Evolutionary conservation across 257 asterid genomes (phyloP).

Genomic region (Henckelia pumila): DNA sequence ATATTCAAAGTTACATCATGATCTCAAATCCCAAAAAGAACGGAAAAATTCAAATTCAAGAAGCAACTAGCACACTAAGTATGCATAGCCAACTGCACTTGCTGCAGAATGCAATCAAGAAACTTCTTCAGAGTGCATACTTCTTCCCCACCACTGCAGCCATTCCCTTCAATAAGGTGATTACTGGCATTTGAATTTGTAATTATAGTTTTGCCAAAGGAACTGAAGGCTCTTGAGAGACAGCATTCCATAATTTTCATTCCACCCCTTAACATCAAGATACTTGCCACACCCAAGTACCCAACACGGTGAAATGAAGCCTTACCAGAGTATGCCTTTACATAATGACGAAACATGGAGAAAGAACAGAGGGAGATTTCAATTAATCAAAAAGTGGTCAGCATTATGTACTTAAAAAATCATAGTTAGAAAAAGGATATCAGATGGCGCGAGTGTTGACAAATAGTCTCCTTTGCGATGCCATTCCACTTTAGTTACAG

Average conservation of each 20-base stretch:
- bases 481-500: conserved; percentile 91
- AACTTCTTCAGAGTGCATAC: conserved; percentile 4
- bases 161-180: neutral
- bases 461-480: conserved; percentile 97
- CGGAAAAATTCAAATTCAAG: neutral
- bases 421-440: conserved; percentile 69
- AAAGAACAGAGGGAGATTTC: neutral
- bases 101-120: conserved; percentile 8
- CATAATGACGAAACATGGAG: neutral
- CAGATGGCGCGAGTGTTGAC: conserved; percentile 84
- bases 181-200: neutral
- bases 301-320: neutral
- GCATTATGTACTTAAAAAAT: conserved; percentile 13
- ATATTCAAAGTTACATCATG: neutral
- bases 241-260: neutral
- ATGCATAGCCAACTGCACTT: conserved; percentile 8
- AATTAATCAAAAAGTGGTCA: neutral
- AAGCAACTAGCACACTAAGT: neutral
- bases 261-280: neutral
- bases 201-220: neutral
- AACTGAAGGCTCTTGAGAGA: neutral
- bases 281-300: no score
- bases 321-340: neutral
- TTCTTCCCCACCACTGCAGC: neutral
- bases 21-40: neutral